Conservation (phyloP, 768 basidiomycete genomes). For the Suillus spraguei region DNA sequence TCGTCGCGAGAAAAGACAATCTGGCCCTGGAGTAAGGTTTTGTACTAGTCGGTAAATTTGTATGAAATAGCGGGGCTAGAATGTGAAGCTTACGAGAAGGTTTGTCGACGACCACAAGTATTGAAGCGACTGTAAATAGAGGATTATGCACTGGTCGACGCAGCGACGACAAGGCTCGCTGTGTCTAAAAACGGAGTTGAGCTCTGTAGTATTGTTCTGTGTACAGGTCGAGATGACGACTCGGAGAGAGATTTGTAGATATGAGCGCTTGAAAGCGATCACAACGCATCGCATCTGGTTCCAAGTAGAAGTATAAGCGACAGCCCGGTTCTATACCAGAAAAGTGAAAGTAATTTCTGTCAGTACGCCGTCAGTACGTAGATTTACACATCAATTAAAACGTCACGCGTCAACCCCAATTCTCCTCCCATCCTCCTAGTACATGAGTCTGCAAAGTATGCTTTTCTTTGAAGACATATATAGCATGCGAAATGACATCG, state of each 20-base stretch:
- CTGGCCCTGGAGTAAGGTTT: not conserved
- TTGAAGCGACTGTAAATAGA: not conserved
- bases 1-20: not conserved
- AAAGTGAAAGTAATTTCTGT: not conserved
- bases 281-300: not conserved
- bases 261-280: conserved; percentile 5
- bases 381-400: not conserved
- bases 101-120: not conserved
- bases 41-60: conserved; percentile 2
- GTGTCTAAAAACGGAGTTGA: not conserved
- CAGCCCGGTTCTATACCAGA: not conserved
- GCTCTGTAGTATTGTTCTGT: conserved; percentile 3
- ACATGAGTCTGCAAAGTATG: not conserved
- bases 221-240: conserved; percentile 1
- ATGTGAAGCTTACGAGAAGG: conserved; percentile 7
- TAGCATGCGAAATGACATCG: no score
- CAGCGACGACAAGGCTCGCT: conserved; percentile 4
- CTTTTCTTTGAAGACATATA: not conserved
- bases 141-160: not conserved
- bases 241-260: not conserved
- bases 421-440: no score
- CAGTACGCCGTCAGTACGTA: not conserved
- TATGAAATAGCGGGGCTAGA: conserved; percentile 5
- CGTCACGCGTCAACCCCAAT: no score
- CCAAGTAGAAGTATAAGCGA: not conserved